Evolutionary conservation across 2,329 filamentous ascomycete genomes (phyloP).

Genomic region (Aspergillus clavatus): DNA sequence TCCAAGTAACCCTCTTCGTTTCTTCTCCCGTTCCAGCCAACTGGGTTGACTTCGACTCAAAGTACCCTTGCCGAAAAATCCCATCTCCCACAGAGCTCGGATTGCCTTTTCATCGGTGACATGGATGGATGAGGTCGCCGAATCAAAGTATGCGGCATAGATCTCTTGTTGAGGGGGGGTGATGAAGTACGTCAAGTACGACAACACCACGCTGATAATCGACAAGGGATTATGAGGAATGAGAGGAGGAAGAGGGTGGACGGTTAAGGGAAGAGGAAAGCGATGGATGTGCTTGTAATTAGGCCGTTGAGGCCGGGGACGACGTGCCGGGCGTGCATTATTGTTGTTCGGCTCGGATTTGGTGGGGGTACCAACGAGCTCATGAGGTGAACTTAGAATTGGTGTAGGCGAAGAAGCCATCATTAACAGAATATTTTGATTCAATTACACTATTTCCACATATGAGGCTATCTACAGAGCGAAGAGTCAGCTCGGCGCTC

Average conservation of each 20-base stretch:
- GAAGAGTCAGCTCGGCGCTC: constrained; percentile 23
- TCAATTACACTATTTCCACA: constrained; percentile 16
- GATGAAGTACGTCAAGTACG: constrained; percentile 70
- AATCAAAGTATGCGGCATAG: constrained; percentile 75
- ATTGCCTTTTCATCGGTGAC: constrained; percentile 72
- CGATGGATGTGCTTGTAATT: constrained; percentile 75
- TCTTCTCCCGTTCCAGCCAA: constrained; percentile 81
- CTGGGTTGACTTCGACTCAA: constrained; percentile 91
- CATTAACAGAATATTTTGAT: constrained; percentile 20
- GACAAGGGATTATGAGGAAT: constrained; percentile 92
- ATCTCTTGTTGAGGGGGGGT: constrained; percentile 56
- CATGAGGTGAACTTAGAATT: constrained; percentile 14
- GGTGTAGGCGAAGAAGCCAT: constrained; percentile 26
- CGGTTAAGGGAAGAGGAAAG: constrained; percentile 72
- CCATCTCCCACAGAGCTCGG: constrained; percentile 86
- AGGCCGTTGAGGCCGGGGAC: constrained; percentile 33
- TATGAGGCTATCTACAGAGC: constrained; percentile 18
- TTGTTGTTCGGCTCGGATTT: constrained; percentile 15
- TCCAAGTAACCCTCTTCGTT: constrained; percentile 60
- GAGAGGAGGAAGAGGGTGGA: constrained; percentile 79
- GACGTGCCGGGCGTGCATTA: constrained; percentile 20
- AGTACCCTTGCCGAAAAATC: constrained; percentile 93
- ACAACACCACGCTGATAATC: constrained; percentile 70
- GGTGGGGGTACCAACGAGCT: constrained; percentile 8
- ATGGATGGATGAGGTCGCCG: constrained; percentile 75